Base-by-base conservation (phyloP, 495 filamentous ascomycete genomes). In the Peziza echinospora region DNA sequence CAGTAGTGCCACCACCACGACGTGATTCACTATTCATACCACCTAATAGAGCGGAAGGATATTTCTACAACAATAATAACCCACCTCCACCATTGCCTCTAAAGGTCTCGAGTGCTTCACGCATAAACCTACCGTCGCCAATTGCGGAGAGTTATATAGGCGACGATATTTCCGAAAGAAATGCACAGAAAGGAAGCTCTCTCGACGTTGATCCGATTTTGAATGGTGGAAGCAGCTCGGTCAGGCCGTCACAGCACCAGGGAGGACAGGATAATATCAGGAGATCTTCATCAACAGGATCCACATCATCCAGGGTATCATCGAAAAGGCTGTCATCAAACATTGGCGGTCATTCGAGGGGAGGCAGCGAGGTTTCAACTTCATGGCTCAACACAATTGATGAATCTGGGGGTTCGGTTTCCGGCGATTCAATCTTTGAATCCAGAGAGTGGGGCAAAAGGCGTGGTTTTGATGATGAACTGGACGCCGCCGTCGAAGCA, bases 351-450 rank as follows among this genome's bases (percentile, higher is more conserved):
- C 76, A 76, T 49, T 64, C 62, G 22, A 63, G 71, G 30, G 74
- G 69, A 24, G 65, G 68, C 24, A 82, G 80, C 53, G 74, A 74
- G 48, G 82, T 82, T 49, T 82, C 84, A 11, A 80, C 80, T 21
- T 93, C 86, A 5, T 97, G 89, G 89, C 64, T 97, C 7, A 85
- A 94, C 57, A 91, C 89, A 0, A 96, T 96, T 46, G 87, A 96
- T 61, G 89, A 97, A 58, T 93, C 85, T 7, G 84, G 79, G 25
- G 78, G 74, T 13, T 93, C 86, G 13, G 53, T 56, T 41, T 56
- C 49, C 17, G 57, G 57, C 6, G 57, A 60, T 41, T 55, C 16
- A 17, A 23, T 21, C 11, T n/a, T 8, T n/a, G 41, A 23, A 22
- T n/a, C n/a, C 21, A 77, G 75, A 5, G 67, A 74, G 19, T 80